Conservation (phyloP, 495 filamentous ascomycete genomes). For the Penicillium flavigenum region DNA sequence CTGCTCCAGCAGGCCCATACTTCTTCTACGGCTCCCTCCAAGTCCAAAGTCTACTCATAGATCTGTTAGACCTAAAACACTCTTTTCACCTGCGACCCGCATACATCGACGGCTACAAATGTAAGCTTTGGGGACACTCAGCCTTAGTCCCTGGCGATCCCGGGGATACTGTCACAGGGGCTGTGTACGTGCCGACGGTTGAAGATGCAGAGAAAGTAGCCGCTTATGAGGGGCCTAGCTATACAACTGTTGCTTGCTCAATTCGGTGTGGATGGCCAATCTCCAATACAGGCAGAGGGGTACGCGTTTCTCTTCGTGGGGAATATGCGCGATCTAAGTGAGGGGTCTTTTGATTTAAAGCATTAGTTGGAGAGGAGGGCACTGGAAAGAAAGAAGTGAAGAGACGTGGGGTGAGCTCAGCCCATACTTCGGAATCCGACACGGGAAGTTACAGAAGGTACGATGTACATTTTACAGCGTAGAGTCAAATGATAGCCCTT, state of each 20-base stretch:
- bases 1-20: slow-evolving; percentile 18
- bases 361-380: slow-evolving; percentile 21
- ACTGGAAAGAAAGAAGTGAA: neutral
- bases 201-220: slow-evolving; percentile 28
- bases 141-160: slow-evolving; percentile 22
- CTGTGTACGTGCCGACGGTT: slow-evolving; percentile 28
- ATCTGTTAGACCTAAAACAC: slow-evolving; percentile 18
- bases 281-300: slow-evolving; percentile 19
- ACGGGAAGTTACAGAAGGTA: neutral
- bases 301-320: slow-evolving; percentile 34
- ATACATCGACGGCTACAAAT: slow-evolving; percentile 17
- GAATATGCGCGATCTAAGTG: slow-evolving; percentile 24
- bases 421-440: neutral
- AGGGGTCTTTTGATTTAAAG: slow-evolving; percentile 29
- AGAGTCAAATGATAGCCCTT: neutral
- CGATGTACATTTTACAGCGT: neutral
- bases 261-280: slow-evolving; percentile 23
- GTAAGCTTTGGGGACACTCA: slow-evolving; percentile 29
- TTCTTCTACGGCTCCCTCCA: slow-evolving; percentile 34
- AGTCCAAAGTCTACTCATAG: slow-evolving; percentile 18
- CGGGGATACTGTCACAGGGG: slow-evolving; percentile 17
- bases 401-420: neutral
- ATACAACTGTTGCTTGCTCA: slow-evolving; percentile 20
- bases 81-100: slow-evolving; percentile 15
- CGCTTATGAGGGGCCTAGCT: slow-evolving; percentile 30